Evolutionary conservation across 2,329 filamentous ascomycete genomes (phyloP).

Genomic region (Pyrenochaeta sp.): DNA sequence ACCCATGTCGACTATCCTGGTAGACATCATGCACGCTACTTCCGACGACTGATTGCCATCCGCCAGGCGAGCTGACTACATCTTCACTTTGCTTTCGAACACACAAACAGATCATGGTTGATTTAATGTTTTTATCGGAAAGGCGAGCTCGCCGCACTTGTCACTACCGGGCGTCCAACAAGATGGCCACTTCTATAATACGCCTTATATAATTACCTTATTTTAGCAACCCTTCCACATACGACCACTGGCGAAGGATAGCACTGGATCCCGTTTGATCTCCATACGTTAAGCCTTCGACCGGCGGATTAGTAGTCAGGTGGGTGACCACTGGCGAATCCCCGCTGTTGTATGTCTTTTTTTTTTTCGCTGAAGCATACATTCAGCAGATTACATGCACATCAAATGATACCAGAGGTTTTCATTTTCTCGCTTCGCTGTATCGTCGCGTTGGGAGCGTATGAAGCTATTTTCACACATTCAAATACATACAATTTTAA

Average conservation of each 20-base stretch:
- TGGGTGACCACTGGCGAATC: constrained; percentile 16
- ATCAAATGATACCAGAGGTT: too few species aligned
- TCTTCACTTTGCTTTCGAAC: neutral
- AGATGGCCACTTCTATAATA: neutral
- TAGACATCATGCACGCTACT: constrained; percentile 12
- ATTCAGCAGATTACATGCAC: too few species aligned
- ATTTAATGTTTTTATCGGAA: neutral
- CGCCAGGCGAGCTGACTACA: neutral
- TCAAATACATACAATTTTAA: too few species aligned
- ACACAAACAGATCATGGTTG: neutral
- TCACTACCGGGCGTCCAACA: neutral
- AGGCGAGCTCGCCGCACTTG: neutral
- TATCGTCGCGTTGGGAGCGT: too few species aligned
- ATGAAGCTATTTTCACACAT: too few species aligned
- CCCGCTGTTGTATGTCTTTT: constrained; percentile 20
- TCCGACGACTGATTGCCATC: constrained; percentile 7
- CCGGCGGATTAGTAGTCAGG: constrained; percentile 13
- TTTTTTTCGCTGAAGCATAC: neutral
- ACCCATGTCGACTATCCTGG: constrained; percentile 22
- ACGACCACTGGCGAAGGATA: constrained; percentile 10
- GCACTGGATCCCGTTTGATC: constrained; percentile 14
- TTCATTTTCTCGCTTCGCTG: too few species aligned
- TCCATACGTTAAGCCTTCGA: constrained; percentile 10
- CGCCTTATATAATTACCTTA: neutral
- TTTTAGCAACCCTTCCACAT: constrained; percentile 3